Evolutionary conservation across 192 early-diverging fungal species (phyloP).

Genomic region (Podila minutissima): DNA sequence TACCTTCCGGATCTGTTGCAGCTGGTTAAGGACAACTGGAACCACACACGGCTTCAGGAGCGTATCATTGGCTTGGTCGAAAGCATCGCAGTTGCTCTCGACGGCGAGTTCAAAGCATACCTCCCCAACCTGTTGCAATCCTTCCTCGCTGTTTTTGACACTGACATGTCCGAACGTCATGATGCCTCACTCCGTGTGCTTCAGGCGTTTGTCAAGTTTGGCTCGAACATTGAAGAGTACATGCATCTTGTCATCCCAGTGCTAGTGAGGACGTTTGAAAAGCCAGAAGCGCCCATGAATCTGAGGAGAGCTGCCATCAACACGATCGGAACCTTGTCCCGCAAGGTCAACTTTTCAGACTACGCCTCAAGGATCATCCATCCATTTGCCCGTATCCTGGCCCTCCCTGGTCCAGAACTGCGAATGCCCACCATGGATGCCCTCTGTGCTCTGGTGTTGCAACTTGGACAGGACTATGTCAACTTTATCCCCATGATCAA

Average conservation of each 20-base stretch:
- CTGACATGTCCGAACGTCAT: constrained; percentile 76
- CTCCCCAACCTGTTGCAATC: constrained; percentile 83
- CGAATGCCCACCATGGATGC: constrained; percentile 80
- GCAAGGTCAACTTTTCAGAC: constrained; percentile 82
- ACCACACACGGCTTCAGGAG: constrained; percentile 77
- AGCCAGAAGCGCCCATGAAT: constrained; percentile 64
- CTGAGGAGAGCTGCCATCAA: constrained; percentile 74
- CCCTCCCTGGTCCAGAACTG: constrained; percentile 61
- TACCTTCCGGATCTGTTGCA: constrained; percentile 84
- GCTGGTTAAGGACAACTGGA: constrained; percentile 84
- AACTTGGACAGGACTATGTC: constrained; percentile 86
- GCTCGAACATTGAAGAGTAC: constrained; percentile 91
- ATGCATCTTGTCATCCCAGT: constrained; percentile 90
- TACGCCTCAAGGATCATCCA: constrained; percentile 91
- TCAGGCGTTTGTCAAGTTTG: constrained; percentile 84
- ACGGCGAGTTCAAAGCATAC: constrained; percentile 89
- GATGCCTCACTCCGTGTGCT: constrained; percentile 72
- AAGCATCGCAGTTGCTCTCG: constrained; percentile 82
- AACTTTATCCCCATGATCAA: constrained; percentile 90
- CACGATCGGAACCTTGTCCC: constrained; percentile 78
- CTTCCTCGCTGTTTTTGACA: constrained; percentile 87
- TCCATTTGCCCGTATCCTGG: constrained; percentile 81
- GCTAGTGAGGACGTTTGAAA: constrained; percentile 84
- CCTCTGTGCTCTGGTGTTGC: constrained; percentile 81
- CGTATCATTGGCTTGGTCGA: constrained; percentile 89